Percentiles rank a stretch among this genome's conserved stretches.
These are phyloP conservation scores for Amaranthus hypochondriacus DNA, from an alignment of 148 eudicot genomes.

Conservation along the genomic window DNA sequence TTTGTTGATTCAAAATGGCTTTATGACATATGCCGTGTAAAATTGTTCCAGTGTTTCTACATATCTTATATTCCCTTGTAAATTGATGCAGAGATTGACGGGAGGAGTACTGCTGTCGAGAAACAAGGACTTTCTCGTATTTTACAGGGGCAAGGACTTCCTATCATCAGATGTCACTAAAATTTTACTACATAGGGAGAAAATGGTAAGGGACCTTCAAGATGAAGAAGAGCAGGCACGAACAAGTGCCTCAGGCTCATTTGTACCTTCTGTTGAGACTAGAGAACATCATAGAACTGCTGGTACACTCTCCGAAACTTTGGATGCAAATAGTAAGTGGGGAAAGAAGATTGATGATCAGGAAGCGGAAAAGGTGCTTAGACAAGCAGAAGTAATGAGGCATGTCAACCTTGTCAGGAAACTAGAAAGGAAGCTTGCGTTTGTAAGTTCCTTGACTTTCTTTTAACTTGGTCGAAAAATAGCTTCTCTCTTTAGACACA, in stretches of 20 bases:
- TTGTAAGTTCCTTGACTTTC: constrained; percentile 48
- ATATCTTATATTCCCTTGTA: not conserved
- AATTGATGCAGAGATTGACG: constrained; percentile 67
- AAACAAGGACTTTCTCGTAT: constrained; percentile 92
- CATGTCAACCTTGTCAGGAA: constrained; percentile 76
- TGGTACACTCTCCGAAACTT: constrained; percentile 81
- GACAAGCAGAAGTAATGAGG: constrained; percentile 70
- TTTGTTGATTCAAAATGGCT: not conserved
- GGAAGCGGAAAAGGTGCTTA: constrained; percentile 51
- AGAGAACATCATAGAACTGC: constrained; percentile 41
- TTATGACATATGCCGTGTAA: not conserved
- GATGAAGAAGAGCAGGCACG: constrained; percentile 94
- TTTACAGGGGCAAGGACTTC: constrained; percentile 86
- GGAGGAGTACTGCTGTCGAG: constrained; percentile 84
- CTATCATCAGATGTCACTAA: constrained; percentile 72
- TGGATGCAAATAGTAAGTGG: constrained; percentile 89
- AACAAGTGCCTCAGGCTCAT: constrained; percentile 39
- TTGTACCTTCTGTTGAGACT: constrained; percentile 33
- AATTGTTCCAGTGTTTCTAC: not conserved
- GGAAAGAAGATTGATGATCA: constrained; percentile 57
- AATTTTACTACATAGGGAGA: constrained; percentile 80
- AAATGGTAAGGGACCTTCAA: constrained; percentile 67
- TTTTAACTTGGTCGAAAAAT: not conserved
- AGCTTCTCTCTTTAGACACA: not conserved
- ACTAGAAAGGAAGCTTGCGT: constrained; percentile 77